Conservation (phyloP, 78 protist species). For the Dictyostelium firmibasis region DNA sequence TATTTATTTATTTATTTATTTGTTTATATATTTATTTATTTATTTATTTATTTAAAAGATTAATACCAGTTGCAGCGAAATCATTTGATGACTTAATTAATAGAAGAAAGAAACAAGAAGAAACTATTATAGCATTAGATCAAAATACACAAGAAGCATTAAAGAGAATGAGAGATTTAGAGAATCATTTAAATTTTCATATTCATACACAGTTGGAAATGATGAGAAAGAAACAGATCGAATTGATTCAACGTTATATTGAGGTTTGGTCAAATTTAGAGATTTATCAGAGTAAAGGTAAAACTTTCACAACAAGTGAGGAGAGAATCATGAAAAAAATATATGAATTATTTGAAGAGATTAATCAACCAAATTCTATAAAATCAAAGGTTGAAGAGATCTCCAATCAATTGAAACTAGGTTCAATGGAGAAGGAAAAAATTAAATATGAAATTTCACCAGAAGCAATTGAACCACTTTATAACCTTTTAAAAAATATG, state of each 20-base stretch:
- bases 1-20: not conserved
- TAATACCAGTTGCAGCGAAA: conserved; percentile 49
- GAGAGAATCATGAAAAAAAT: conserved; percentile 15
- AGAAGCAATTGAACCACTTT: conserved; percentile 43
- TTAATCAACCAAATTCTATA: conserved; percentile 56
- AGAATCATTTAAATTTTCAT: conserved; percentile 49
- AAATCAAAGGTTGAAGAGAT: conserved; percentile 37
- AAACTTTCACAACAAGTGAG: conserved; percentile 25
- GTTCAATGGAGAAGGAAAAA: conserved; percentile 27
- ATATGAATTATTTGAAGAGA: not conserved
- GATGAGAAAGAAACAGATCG: conserved; percentile 33
- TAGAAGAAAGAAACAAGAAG: conserved; percentile 51
- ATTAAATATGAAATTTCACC: conserved; percentile 11
- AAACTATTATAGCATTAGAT: conserved; percentile 1
- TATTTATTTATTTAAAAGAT: not conserved
- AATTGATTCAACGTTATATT: conserved; percentile 36
- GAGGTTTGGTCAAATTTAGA: conserved; percentile 67
- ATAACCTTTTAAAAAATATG: conserved; percentile 41
- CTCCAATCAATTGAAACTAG: conserved; percentile 17
- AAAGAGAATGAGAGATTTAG: conserved; percentile 33
- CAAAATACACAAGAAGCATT: conserved; percentile 41
- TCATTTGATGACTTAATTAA: conserved; percentile 53
- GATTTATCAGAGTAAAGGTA: conserved; percentile 32
- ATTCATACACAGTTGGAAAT: conserved; percentile 44
- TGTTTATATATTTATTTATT: not conserved